Percentiles rank a stretch among this genome's conserved stretches.
Evolutionary conservation across 2,329 filamentous ascomycete species (phyloP).

Genomic region (Emericellopsis cladophorae): DNA sequence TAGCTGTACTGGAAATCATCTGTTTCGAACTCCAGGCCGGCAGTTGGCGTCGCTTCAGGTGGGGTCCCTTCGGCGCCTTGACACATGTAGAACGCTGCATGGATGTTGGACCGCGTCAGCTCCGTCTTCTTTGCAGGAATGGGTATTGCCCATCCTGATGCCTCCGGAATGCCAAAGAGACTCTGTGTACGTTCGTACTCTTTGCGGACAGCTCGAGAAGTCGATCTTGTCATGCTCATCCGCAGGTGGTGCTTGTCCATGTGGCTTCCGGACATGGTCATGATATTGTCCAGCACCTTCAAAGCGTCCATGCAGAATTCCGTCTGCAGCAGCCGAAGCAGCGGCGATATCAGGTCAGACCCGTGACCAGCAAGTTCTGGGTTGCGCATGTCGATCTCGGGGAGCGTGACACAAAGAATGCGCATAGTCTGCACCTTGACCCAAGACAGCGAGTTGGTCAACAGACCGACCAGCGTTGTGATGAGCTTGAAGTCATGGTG

Average conservation of each 20-base stretch:
- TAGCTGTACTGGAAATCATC: slow-evolving; percentile 81
- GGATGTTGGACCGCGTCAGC: slow-evolving; percentile 79
- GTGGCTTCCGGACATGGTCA: slow-evolving; percentile 82
- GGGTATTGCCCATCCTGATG: slow-evolving; percentile 91
- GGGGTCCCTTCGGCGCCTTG: slow-evolving; percentile 50
- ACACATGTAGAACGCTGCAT: slow-evolving; percentile 92
- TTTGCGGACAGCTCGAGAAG: slow-evolving; percentile 75
- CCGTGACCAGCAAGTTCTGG: slow-evolving; percentile 83
- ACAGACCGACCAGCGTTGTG: slow-evolving; percentile 78
- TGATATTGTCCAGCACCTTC: slow-evolving; percentile 85
- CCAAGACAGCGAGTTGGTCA: slow-evolving; percentile 82
- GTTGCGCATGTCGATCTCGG: slow-evolving; percentile 85
- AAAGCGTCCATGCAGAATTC: slow-evolving; percentile 89
- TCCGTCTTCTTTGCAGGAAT: slow-evolving; percentile 83
- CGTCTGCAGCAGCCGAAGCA: slow-evolving; percentile 80
- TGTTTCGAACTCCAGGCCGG: slow-evolving; percentile 82
- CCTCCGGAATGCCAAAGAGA: slow-evolving; percentile 90
- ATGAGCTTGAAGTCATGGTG: slow-evolving; percentile 72
- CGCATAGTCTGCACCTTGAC: slow-evolving; percentile 91
- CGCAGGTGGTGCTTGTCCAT: slow-evolving; percentile 90
- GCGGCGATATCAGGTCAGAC: slow-evolving; percentile 86
- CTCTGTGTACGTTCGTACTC: slow-evolving; percentile 93
- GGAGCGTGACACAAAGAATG: slow-evolving; percentile 72
- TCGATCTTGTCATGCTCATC: slow-evolving; percentile 94
- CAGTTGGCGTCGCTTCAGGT: slow-evolving; percentile 54